Conservation (phyloP, 1,284 basidiomycete genomes). For the Pascua sp. region DNA sequence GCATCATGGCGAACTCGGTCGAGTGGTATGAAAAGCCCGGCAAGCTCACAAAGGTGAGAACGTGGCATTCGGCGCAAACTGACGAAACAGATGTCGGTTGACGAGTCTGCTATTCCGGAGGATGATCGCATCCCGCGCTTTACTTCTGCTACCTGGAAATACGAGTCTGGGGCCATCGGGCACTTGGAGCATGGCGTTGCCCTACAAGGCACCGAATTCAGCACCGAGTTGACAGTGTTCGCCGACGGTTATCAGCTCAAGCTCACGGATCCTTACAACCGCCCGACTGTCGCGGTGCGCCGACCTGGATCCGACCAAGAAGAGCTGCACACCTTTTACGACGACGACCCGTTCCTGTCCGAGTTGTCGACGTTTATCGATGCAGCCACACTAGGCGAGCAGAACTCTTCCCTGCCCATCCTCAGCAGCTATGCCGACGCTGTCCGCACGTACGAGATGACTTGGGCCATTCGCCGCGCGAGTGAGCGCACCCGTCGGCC, state of each 20-base stretch:
- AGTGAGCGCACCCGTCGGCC: slow-evolving; percentile 2
- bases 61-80: no score
- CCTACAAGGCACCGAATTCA: slow-evolving; percentile 84
- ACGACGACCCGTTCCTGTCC: slow-evolving; percentile 90
- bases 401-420: slow-evolving; percentile 44
- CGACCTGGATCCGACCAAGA: slow-evolving; percentile 80
- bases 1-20: slow-evolving; percentile 76
- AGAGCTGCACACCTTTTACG: slow-evolving; percentile 65
- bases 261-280: slow-evolving; percentile 73
- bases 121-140: slow-evolving; percentile 50
- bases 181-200: slow-evolving; percentile 82
- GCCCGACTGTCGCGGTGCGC: slow-evolving; percentile 76
- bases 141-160: slow-evolving; percentile 60
- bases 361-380: slow-evolving; percentile 82
- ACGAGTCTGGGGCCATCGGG: slow-evolving; percentile 84
- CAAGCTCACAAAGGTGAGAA: slow-evolving; percentile 62
- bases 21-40: slow-evolving; percentile 91
- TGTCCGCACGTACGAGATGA: slow-evolving; percentile 70
- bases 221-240: slow-evolving; percentile 86
- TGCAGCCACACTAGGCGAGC: slow-evolving; percentile 58
- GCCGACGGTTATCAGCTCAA: slow-evolving; percentile 66
- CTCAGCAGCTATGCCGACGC: slow-evolving; percentile 62
- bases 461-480: slow-evolving; percentile 59
- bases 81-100: slow-evolving; percentile 49
- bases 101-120: slow-evolving; percentile 48